phyloP scores from a whole-genome alignment of 78 protist genomes.

The Anaeramoeba flamelloides region DNA sequence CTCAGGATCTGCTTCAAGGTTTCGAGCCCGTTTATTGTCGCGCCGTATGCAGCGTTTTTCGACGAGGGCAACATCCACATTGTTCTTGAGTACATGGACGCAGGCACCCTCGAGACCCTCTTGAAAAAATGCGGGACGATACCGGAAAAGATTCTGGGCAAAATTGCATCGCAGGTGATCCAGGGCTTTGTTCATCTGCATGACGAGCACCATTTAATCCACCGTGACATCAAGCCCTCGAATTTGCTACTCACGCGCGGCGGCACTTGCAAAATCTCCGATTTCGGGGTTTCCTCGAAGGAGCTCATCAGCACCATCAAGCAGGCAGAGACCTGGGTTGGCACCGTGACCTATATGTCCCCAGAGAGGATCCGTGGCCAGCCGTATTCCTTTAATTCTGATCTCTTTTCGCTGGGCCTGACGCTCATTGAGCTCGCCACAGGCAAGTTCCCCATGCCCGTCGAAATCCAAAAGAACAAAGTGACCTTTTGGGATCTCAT shows the following conservation, averaged over 20 bases:
- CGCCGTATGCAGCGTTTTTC: conserved; percentile 27
- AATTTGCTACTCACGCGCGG: conserved; percentile 28
- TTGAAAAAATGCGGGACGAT: background rate
- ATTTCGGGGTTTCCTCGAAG: conserved; percentile 47
- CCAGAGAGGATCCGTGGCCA: conserved; percentile 59
- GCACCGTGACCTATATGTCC: conserved; percentile 65
- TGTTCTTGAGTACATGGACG: conserved; percentile 46
- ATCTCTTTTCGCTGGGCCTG: conserved; percentile 64
- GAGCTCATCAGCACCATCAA: conserved; percentile 12
- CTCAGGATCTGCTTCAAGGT: background rate
- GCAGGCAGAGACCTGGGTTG: conserved; percentile 33
- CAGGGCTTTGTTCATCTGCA: conserved; percentile 46
- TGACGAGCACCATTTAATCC: conserved; percentile 1
- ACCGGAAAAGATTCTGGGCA: background rate
- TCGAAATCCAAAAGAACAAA: too few species aligned
- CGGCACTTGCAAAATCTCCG: conserved; percentile 48
- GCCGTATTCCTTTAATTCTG: conserved; percentile 28
- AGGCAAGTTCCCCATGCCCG: conserved; percentile 45
- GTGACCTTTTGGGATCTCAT: too few species aligned
- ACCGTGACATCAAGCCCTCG: conserved; percentile 37
- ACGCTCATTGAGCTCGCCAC: conserved; percentile 37
- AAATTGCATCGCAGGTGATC: conserved; percentile 7
- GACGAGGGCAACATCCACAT: conserved; percentile 16
- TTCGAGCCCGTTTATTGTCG: conserved; percentile 9
- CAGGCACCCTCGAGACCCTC: conserved; percentile 34